Percentiles rank a stretch among this genome's conserved stretches.
Evolutionary conservation across 2,329 filamentous ascomycete genomes (phyloP).

Genomic region (Botrytis byssoidea): DNA sequence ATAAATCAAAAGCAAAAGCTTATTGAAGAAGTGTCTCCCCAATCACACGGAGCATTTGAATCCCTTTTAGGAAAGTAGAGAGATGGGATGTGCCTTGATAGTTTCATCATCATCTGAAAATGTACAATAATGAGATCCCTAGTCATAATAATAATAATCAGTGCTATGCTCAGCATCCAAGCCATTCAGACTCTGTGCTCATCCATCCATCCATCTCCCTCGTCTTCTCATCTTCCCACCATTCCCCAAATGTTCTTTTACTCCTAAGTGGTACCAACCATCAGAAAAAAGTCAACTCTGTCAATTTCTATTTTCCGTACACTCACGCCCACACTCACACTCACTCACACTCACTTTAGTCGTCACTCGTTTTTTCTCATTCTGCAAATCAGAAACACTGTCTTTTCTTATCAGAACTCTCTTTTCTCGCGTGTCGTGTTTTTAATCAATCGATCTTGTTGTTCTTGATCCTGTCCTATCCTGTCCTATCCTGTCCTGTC

Average conservation of each 20-base stretch:
- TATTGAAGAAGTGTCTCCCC: not conserved
- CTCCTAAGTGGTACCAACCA: not conserved
- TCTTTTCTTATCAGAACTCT: not conserved
- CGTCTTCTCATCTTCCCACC: not conserved
- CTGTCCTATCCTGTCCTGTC: not conserved
- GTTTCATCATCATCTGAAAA: slow-evolving; percentile 15
- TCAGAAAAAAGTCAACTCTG: not conserved
- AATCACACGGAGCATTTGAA: not conserved
- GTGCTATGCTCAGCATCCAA: not conserved
- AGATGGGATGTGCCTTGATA: slow-evolving; percentile 9
- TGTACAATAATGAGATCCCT: not conserved
- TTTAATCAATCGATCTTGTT: slow-evolving; percentile 5
- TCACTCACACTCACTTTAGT: not conserved
- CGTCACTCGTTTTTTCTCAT: slow-evolving; percentile 9
- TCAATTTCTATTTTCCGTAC: not conserved
- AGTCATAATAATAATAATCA: not conserved
- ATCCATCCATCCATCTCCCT: not conserved
- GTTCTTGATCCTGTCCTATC: not conserved
- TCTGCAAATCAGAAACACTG: not conserved
- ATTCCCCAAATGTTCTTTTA: not conserved
- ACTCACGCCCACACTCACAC: not conserved
- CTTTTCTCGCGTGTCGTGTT: not conserved
- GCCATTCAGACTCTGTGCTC: not conserved
- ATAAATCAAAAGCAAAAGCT: not conserved
- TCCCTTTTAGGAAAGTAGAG: not conserved